These are phyloP conservation scores for Phoma sp. DNA, from an alignment of 2,329 filamentous ascomycete genomes.

Conservation along the genomic window DNA sequence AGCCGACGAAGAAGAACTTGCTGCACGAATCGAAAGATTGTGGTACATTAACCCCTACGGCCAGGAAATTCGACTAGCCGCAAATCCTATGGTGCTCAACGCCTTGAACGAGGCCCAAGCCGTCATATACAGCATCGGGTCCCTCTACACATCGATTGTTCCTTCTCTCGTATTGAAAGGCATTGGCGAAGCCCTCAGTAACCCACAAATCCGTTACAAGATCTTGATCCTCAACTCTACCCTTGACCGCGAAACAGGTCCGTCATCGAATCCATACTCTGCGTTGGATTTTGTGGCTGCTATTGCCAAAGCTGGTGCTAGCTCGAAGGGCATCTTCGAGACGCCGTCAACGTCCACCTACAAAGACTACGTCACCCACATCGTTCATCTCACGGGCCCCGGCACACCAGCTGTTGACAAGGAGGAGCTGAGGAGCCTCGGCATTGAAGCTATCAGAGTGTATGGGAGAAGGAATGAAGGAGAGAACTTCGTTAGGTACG, in stretches of 20 bases:
- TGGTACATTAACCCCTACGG: constrained; percentile 99
- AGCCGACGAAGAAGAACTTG: constrained; percentile 72
- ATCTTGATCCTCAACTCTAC: constrained; percentile 86
- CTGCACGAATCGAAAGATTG: constrained; percentile 77
- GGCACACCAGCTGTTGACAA: constrained; percentile 74
- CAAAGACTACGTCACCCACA: constrained; percentile 77
- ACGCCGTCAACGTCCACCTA: constrained; percentile 55
- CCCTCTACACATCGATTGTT: constrained; percentile 86
- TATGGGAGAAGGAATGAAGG: constrained; percentile 72
- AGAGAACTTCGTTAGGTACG: constrained; percentile 69
- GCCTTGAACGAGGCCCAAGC: constrained; percentile 69
- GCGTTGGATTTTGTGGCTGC: constrained; percentile 84
- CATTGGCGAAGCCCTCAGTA: constrained; percentile 70
- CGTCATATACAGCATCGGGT: constrained; percentile 92
- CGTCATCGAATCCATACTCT: constrained; percentile 67
- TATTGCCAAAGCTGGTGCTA: constrained; percentile 68
- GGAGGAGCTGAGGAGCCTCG: constrained; percentile 66
- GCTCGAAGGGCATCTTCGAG: constrained; percentile 55
- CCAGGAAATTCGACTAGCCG: constrained; percentile 87
- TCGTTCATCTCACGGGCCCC: constrained; percentile 78
- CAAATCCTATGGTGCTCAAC: constrained; percentile 79
- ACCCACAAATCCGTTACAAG: constrained; percentile 66
- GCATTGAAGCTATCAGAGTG: constrained; percentile 78
- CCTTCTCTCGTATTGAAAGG: constrained; percentile 81
- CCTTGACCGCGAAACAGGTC: constrained; percentile 85